These are phyloP conservation scores for Lindgomyces ingoldianus DNA, from an alignment of 495 filamentous ascomycete species.

Conservation along the genomic window DNA sequence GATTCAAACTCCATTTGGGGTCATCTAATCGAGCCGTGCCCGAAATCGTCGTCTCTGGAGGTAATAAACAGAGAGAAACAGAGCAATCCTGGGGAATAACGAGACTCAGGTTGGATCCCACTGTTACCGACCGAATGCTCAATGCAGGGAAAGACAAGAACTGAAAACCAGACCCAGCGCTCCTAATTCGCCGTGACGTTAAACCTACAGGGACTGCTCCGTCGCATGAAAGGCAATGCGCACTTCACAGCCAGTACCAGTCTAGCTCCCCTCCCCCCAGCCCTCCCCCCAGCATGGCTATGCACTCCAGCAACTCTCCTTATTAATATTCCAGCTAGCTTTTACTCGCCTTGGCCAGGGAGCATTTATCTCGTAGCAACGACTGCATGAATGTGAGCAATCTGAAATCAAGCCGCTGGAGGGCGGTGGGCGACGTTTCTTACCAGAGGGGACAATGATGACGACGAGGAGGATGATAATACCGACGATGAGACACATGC, in stretches of 20 bases:
- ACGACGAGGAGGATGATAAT: constrained; percentile 86
- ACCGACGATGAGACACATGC: constrained; percentile 87
- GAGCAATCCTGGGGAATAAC: neutral
- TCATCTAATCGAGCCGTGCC: constrained; percentile 14
- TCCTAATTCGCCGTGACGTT: constrained; percentile 39
- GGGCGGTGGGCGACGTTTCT: neutral
- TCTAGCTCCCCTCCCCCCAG: neutral
- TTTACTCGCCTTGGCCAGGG: too few relatives aligned
- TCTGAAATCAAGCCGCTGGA: neutral
- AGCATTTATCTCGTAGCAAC: neutral
- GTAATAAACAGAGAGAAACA: constrained; percentile 14
- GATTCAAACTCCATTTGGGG: constrained; percentile 31
- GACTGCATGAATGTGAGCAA: neutral
- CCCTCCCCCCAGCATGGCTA: neutral
- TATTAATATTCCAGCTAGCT: neutral
- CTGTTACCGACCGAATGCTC: constrained; percentile 19
- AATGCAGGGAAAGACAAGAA: constrained; percentile 36
- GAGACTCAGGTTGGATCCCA: constrained; percentile 1
- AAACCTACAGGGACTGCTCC: constrained; percentile 31
- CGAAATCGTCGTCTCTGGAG: neutral
- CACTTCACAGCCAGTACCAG: constrained; percentile 10
- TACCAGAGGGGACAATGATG: constrained; percentile 89
- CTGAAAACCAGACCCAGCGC: constrained; percentile 31
- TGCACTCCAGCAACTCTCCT: neutral
- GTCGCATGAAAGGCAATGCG: constrained; percentile 19